These are phyloP conservation scores for Eucalyptus tenuipes DNA, from an alignment of 345 rosid genomes.

Conservation along the genomic window DNA sequence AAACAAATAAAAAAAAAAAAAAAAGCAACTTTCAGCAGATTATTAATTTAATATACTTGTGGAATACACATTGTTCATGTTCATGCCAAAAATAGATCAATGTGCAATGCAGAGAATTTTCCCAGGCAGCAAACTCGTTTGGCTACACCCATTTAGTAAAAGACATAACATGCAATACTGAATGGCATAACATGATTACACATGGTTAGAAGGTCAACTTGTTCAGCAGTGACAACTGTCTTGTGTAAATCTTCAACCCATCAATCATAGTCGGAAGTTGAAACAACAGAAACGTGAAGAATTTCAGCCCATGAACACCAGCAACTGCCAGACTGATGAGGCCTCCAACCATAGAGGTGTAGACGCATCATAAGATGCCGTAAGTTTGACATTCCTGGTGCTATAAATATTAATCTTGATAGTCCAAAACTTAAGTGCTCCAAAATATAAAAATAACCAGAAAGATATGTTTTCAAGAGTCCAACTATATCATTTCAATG, in stretches of 20 bases:
- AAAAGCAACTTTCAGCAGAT: neutral
- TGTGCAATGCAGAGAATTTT: neutral
- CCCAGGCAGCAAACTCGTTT: neutral
- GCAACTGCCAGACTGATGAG: neutral
- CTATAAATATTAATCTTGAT: neutral
- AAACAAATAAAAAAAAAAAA: neutral
- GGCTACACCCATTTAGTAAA: neutral
- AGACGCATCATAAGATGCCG: neutral
- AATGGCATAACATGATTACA: neutral
- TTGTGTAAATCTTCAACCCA: neutral
- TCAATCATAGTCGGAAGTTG: neutral
- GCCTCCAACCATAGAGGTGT: neutral
- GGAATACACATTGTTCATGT: neutral
- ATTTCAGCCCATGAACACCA: neutral
- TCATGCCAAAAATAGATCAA: neutral
- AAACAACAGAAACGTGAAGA: neutral
- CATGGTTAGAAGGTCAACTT: neutral
- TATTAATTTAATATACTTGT: neutral
- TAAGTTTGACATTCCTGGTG: neutral
- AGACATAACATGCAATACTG: neutral
- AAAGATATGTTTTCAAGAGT: neutral
- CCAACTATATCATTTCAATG: neutral
- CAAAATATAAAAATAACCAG: neutral
- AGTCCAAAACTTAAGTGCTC: neutral
- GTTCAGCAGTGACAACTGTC: neutral